Evolutionary conservation across 257 asterid genomes (phyloP).

Genomic region (Cordia subcordata): DNA sequence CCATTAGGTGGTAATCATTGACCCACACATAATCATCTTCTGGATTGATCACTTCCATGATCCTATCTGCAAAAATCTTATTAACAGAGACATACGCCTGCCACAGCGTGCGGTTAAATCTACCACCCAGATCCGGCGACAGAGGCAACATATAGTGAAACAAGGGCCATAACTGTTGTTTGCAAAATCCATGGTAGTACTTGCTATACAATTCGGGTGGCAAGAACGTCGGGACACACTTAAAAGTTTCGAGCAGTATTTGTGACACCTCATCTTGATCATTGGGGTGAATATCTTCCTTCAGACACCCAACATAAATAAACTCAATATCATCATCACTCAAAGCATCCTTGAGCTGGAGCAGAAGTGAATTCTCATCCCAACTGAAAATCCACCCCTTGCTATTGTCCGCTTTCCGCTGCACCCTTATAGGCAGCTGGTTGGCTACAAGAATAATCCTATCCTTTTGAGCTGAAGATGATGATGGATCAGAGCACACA

Average conservation of each 20-base stretch:
- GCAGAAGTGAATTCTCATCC: conserved; percentile 79
- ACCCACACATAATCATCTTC: conserved; percentile 90
- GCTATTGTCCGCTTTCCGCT: conserved; percentile 40
- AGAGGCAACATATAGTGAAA: conserved; percentile 88
- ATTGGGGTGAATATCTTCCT: conserved; percentile 76
- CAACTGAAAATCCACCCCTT: conserved; percentile 72
- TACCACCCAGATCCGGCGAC: conserved; percentile 81
- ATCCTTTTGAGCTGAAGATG: conserved; percentile 63
- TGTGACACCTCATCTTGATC: conserved; percentile 89
- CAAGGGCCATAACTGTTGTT: conserved; percentile 82
- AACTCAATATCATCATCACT: conserved; percentile 69
- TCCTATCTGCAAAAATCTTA: conserved; percentile 82
- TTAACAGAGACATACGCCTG: conserved; percentile 89
- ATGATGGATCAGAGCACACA: conserved; percentile 59
- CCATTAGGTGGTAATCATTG: conserved; percentile 86
- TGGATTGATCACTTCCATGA: conserved; percentile 88
- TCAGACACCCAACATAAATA: conserved; percentile 79
- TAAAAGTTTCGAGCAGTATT: conserved; percentile 67
- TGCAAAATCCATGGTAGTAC: conserved; percentile 82
- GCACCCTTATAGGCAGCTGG: conserved; percentile 75
- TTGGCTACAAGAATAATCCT: conserved; percentile 83
- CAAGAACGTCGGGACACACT: conserved; percentile 76
- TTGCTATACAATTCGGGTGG: conserved; percentile 63
- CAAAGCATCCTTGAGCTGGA: conserved; percentile 67
- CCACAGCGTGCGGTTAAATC: conserved; percentile 72